Conservation (phyloP, 805 yeast genomes). For the Metschnikowia peoriensis region DNA sequence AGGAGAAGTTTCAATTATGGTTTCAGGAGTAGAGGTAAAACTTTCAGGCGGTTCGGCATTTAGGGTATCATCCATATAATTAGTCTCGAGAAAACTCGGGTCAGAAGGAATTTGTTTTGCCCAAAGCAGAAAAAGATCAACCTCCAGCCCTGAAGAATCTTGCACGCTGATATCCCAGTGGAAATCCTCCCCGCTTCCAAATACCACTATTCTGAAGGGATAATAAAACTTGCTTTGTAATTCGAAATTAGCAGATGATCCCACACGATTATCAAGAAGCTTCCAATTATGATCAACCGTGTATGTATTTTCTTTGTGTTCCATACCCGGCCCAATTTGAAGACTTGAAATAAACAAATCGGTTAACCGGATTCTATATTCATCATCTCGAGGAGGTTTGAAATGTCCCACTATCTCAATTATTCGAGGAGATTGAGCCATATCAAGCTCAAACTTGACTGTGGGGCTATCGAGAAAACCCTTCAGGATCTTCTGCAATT, state of each 20-base stretch:
- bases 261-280: not conserved
- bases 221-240: too few species aligned
- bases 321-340: not conserved
- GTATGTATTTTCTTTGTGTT: not conserved
- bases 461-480: too few species aligned
- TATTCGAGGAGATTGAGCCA: too few species aligned
- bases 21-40: too few species aligned
- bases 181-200: not conserved
- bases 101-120: not conserved
- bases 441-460: too few species aligned
- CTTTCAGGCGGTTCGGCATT: too few species aligned
- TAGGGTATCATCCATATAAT: too few species aligned
- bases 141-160: not conserved
- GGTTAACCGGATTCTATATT: not conserved
- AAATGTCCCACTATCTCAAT: not conserved
- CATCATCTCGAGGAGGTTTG: not conserved
- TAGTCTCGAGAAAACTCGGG: too few species aligned
- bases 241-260: too few species aligned
- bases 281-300: not conserved
- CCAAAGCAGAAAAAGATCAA: not conserved
- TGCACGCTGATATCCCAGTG: not conserved
- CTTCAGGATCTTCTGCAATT: too few species aligned
- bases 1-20: too few species aligned
- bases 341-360: not conserved
- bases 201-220: not conserved